These are phyloP conservation scores for Pulveroboletus sp. DNA, from an alignment of 768 basidiomycete genomes.

Conservation along the genomic window DNA sequence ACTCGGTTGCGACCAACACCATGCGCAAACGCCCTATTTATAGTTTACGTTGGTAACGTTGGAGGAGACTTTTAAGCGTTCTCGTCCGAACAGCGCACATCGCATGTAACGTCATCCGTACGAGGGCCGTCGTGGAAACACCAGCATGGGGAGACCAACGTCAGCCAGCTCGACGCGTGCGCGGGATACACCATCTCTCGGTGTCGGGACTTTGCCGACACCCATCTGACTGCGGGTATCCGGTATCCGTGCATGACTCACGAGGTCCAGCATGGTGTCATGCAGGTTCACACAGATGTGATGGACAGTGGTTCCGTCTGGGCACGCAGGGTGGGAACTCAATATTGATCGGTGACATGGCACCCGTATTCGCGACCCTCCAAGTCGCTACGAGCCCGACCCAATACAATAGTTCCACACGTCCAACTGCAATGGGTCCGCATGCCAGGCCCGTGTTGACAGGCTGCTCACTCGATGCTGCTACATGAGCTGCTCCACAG, in stretches of 20 bases:
- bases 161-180: too few species aligned
- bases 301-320: neutral
- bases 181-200: too few species aligned
- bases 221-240: too few species aligned
- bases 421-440: neutral
- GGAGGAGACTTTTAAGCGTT: slow-evolving; percentile 13
- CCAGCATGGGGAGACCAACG: neutral
- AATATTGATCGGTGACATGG: neutral
- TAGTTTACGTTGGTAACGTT: slow-evolving; percentile 13
- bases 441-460: too few species aligned
- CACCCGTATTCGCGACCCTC: neutral
- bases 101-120: slow-evolving; percentile 1
- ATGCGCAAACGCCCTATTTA: neutral
- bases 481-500: too few species aligned
- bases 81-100: neutral
- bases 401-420: too few species aligned
- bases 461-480: too few species aligned
- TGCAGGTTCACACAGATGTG: neutral
- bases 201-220: too few species aligned
- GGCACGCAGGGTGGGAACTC: neutral
- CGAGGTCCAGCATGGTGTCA: neutral
- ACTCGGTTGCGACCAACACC: too few species aligned
- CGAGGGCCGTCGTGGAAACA: neutral
- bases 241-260: too few species aligned
- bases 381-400: neutral